Conservation (phyloP, 1,284 basidiomycete genomes). For the Nidula niveotomentosa region DNA sequence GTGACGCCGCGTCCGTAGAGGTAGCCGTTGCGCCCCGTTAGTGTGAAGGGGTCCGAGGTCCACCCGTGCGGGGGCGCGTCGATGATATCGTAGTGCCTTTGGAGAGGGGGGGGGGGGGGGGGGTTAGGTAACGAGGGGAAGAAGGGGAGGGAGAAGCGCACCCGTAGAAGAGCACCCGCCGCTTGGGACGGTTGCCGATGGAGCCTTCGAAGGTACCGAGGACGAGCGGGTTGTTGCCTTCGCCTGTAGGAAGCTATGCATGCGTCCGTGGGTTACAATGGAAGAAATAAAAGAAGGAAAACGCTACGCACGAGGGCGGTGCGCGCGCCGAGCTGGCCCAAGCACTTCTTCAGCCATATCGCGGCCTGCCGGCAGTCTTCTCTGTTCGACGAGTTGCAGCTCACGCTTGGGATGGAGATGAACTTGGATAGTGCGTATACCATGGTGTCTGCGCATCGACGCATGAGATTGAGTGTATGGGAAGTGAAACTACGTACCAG, state of each 20-base stretch:
- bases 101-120: not conserved
- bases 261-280: too few species aligned
- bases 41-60: conserved; percentile 83
- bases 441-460: conserved; percentile 49
- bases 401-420: conserved; percentile 85
- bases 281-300: not conserved
- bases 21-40: conserved; percentile 89
- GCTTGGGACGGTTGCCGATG: conserved; percentile 53
- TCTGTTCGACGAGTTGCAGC: conserved; percentile 61
- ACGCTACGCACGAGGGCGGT: conserved; percentile 60
- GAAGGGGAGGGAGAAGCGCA: conserved; percentile 23
- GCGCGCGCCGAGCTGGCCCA: conserved; percentile 83
- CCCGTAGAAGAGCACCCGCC: conserved; percentile 87
- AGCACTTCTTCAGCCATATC: conserved; percentile 85
- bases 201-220: conserved; percentile 82
- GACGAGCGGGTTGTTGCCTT: conserved; percentile 78
- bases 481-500: conserved; percentile 12
- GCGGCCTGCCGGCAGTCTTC: conserved; percentile 94
- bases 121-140: not conserved
- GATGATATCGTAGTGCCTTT: conserved; percentile 92
- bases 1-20: conserved; percentile 92
- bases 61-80: conserved; percentile 75
- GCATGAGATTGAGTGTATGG: too few species aligned
- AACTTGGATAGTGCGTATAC: conserved; percentile 82
- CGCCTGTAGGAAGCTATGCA: conserved; percentile 63